Conservation (phyloP, 306 rosid species). For the Quercus suber region DNA sequence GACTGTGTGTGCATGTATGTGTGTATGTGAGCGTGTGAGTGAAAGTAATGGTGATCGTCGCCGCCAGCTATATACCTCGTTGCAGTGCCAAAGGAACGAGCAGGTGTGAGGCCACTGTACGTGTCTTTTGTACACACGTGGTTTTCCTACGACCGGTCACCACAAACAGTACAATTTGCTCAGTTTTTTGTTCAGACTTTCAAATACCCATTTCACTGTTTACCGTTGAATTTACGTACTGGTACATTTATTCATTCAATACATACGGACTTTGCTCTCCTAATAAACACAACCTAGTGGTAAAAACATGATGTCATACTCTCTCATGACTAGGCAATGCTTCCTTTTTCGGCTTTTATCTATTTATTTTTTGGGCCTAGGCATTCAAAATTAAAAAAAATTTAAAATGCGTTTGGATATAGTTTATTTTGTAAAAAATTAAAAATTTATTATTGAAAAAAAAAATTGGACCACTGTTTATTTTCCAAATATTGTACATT, state of each 20-base stretch:
- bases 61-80: conserved; percentile 29
- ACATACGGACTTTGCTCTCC: background rate
- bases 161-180: conserved; percentile 12
- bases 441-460: no score
- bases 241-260: no score
- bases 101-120: background rate
- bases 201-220: conserved; percentile 16
- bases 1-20: background rate
- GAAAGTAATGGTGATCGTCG: conserved; percentile 14
- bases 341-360: no score
- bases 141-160: conserved; percentile 25
- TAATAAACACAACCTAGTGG: no score
- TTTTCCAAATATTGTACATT: no score
- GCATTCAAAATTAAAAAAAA: no score
- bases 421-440: no score
- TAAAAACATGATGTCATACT: no score
- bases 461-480: no score
- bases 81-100: background rate
- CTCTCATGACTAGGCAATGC: no score
- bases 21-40: background rate
- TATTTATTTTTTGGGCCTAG: no score
- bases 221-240: conserved; percentile 36
- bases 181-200: background rate
- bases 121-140: conserved; percentile 23
- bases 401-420: accelerated